Evolutionary conservation across 2,329 filamentous ascomycete species (phyloP).

Genomic region (Teratosphaeriaceae sp.): DNA sequence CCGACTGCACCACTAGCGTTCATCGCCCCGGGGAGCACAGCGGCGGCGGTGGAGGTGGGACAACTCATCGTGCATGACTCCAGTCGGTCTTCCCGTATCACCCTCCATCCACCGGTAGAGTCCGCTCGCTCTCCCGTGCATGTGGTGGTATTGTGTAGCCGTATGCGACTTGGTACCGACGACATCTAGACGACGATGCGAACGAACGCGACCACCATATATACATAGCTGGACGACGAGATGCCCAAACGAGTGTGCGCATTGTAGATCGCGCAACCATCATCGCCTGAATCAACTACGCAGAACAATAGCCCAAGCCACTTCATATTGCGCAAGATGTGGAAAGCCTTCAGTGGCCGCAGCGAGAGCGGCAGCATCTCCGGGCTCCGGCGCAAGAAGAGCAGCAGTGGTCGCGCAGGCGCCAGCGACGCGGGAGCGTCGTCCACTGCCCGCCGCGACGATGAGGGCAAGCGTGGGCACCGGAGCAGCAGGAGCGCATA

Average conservation of each 20-base stretch:
- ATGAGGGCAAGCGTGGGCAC: conserved; percentile 15
- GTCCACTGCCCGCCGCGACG: conserved; percentile 17
- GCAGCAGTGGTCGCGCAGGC: conserved; percentile 16
- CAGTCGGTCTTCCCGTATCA: too few relatives aligned
- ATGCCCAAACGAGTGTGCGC: not conserved
- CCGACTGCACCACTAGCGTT: too few relatives aligned
- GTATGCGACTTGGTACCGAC: not conserved
- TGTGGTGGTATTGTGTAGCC: not conserved
- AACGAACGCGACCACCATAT: not conserved
- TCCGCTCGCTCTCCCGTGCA: too few relatives aligned
- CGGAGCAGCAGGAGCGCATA: conserved; percentile 17
- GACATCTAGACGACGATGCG: not conserved
- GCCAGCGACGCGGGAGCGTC: conserved; percentile 17
- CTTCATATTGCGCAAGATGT: conserved; percentile 17
- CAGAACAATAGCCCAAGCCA: not conserved
- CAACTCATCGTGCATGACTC: too few relatives aligned
- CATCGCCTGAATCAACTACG: not conserved
- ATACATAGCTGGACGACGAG: not conserved
- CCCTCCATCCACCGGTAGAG: too few relatives aligned
- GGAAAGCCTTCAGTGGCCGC: conserved; percentile 29
- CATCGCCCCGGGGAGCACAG: too few relatives aligned
- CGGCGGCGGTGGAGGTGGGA: too few relatives aligned
- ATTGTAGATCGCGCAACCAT: not conserved
- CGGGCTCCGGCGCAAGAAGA: conserved; percentile 21
- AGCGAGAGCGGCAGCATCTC: conserved; percentile 22